Base-by-base conservation (phyloP, 495 filamentous ascomycete genomes). In the Glonium stellatum region DNA sequence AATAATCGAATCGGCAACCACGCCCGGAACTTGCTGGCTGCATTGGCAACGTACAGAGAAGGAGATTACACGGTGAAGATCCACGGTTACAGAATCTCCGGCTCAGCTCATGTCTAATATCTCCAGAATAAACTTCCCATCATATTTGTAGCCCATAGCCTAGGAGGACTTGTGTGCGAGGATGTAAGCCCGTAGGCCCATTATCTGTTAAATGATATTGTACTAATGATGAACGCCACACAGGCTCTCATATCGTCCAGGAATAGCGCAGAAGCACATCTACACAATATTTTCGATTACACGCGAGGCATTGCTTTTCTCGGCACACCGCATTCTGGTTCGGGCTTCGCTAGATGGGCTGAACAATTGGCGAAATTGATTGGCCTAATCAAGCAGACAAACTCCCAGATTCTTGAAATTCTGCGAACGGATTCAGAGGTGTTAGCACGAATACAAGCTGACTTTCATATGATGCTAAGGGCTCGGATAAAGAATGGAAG, bases 361-460 rank as follows among this genome's bases (percentile, higher is more conserved):
- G 59, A 61, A 56, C 37, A 13, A n/a, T 15, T 61, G 21, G 63
- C 63, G 42, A 66, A 48, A 49, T 27, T 34, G 9, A 62, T 70
- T 21, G 60, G 60, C 9, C 2, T 62, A 19, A 15, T 66, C 19
- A 61, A 66, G 34, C 54, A 62, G 42, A 62, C 60, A 19, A 62
- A 66, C 22, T 0, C 59, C 1, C 19, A 62, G 27, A 62, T 66
- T 34, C 21, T 66, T 8, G 50, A 22, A n/a, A 54, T 62, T 5
- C 63, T 66, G 1, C 19, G 41, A 31, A 58, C 68, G 12, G 71
- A 72, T 23, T 54, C 55, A 0, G 44, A 72, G 5, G 69, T 75
- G n/a, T 67, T 77, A n/a, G 66, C 67, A 37, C 59, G 70, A 21
- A 70, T 78, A 25, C 72, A 76, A 55, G 61, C 69, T 47, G 44